Conservation (phyloP, 2,329 filamentous ascomycete species). For the Exophiala mesophila region DNA sequence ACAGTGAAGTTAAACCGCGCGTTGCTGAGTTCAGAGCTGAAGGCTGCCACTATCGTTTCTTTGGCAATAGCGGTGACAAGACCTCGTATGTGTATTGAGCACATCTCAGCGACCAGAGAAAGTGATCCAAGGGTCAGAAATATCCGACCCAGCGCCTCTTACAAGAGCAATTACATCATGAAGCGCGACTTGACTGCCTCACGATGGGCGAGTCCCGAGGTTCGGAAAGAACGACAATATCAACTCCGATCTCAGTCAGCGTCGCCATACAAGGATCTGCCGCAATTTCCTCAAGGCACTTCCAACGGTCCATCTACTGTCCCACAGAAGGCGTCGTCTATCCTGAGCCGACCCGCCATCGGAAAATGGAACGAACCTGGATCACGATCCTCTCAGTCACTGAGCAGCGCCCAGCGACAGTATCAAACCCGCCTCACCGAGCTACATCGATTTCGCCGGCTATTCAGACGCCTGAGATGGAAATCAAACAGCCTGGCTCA, state of each 20-base stretch:
- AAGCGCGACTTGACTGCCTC: slow-evolving; percentile 18
- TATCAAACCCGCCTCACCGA: slow-evolving; percentile 13
- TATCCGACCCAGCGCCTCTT: neutral
- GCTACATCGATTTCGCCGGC: slow-evolving; percentile 18
- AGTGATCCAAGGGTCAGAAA: no score
- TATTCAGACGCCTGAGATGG: slow-evolving; percentile 21
- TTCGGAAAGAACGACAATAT: slow-evolving; percentile 14
- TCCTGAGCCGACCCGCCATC: neutral
- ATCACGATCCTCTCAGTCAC: neutral
- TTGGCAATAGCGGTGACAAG: no score
- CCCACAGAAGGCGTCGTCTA: no score
- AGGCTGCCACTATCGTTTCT: no score
- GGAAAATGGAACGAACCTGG: neutral
- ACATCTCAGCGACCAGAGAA: no score
- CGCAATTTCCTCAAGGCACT: neutral
- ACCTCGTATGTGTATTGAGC: no score
- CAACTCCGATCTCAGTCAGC: slow-evolving; percentile 6
- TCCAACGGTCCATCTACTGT: neutral
- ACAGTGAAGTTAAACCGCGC: slow-evolving; percentile 1
- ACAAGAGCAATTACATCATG: slow-evolving; percentile 5
- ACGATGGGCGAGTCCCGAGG: slow-evolving; percentile 21
- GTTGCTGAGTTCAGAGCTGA: no score
- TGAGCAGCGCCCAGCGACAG: slow-evolving; percentile 13
- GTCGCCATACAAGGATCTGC: slow-evolving; percentile 8
- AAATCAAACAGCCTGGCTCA: slow-evolving; percentile 22